Evolutionary conservation across 2,329 filamentous ascomycete genomes (phyloP).

Genomic region (Xylariomycetidae sp.): DNA sequence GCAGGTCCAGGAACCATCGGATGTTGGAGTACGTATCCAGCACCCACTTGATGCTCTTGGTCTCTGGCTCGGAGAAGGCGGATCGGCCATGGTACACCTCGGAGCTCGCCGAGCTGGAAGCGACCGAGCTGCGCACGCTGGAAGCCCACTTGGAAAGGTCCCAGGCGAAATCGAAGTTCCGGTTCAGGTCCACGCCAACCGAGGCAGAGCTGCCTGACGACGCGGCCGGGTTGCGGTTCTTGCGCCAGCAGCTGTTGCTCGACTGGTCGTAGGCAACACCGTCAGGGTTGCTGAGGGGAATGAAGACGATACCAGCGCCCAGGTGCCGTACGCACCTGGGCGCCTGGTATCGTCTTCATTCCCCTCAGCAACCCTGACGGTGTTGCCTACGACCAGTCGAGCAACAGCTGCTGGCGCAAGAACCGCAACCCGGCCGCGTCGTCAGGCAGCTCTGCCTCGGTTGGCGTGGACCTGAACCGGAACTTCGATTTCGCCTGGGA

Average conservation of each 20-base stretch:
- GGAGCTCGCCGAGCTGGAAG: conserved; percentile 37
- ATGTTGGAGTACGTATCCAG: conserved; percentile 45
- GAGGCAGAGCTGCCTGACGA: conserved; percentile 25
- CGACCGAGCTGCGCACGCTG: conserved; percentile 31
- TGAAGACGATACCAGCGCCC: conserved; percentile 45
- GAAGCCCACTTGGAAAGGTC: conserved; percentile 42
- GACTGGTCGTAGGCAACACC: conserved; percentile 48
- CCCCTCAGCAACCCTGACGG: conserved; percentile 52
- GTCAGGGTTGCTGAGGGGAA: conserved; percentile 51
- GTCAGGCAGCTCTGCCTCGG: conserved; percentile 21
- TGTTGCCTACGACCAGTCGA: conserved; percentile 45
- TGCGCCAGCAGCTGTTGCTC: conserved; percentile 48
- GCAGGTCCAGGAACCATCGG: conserved; percentile 55
- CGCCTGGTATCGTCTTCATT: conserved; percentile 48
- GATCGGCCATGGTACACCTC: conserved; percentile 47
- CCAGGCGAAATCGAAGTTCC: conserved; percentile 56
- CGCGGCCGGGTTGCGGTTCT: conserved; percentile 46
- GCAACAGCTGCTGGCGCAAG: conserved; percentile 50
- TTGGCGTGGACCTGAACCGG: conserved; percentile 51
- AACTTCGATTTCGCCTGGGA: conserved; percentile 58
- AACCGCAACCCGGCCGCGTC: conserved; percentile 45
- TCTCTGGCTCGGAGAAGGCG: conserved; percentile 53
- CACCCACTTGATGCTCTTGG: conserved; percentile 48
- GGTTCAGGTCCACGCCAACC: conserved; percentile 50
- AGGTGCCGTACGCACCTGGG: conserved; percentile 48